phyloP scores from a whole-genome alignment of 164 flowering plant species.

The Nelumbo lutea region DNA sequence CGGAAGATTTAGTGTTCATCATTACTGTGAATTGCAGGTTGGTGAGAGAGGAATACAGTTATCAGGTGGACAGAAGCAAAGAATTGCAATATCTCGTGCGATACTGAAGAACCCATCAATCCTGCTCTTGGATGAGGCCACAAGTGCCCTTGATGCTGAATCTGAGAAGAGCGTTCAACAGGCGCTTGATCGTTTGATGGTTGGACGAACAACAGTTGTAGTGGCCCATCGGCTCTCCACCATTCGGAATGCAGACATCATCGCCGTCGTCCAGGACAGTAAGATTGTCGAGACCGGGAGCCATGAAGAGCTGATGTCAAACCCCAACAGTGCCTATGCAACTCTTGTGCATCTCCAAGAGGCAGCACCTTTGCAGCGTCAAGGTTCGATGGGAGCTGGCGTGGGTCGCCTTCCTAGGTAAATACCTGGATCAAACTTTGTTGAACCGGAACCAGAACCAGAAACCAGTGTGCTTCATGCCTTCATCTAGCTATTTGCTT shows the following conservation, averaged over 20 bases:
- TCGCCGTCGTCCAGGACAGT: slow-evolving; percentile 82
- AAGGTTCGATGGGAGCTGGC: slow-evolving; percentile 34
- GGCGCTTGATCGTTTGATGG: slow-evolving; percentile 96
- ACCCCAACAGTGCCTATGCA: slow-evolving; percentile 65
- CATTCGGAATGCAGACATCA: slow-evolving; percentile 77
- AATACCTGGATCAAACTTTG: background rate
- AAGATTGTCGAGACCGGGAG: slow-evolving; percentile 83
- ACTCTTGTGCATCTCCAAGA: slow-evolving; percentile 78
- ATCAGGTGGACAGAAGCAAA: slow-evolving; percentile 96
- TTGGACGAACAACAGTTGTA: slow-evolving; percentile 83
- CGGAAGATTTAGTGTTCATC: background rate
- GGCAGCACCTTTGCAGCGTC: slow-evolving; percentile 39
- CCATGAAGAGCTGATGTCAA: slow-evolving; percentile 79
- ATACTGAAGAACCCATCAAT: slow-evolving; percentile 85
- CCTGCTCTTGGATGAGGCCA: slow-evolving; percentile 89
- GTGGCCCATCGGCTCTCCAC: slow-evolving; percentile 98
- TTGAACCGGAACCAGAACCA: background rate
- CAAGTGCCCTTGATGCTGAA: slow-evolving; percentile 94
- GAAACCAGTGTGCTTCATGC: too few species aligned
- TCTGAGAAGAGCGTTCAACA: slow-evolving; percentile 96
- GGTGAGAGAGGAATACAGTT: slow-evolving; percentile 94
- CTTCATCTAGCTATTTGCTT: too few species aligned
- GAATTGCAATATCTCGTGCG: slow-evolving; percentile 94
- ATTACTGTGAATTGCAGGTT: slow-evolving; percentile 41
- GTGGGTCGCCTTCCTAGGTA: slow-evolving; percentile 62